Percentiles rank a stretch among this genome's conserved stretches.
Evolutionary conservation across 2,329 filamentous ascomycete genomes (phyloP).

Genomic region (Paraphaeosphaeria minitans): DNA sequence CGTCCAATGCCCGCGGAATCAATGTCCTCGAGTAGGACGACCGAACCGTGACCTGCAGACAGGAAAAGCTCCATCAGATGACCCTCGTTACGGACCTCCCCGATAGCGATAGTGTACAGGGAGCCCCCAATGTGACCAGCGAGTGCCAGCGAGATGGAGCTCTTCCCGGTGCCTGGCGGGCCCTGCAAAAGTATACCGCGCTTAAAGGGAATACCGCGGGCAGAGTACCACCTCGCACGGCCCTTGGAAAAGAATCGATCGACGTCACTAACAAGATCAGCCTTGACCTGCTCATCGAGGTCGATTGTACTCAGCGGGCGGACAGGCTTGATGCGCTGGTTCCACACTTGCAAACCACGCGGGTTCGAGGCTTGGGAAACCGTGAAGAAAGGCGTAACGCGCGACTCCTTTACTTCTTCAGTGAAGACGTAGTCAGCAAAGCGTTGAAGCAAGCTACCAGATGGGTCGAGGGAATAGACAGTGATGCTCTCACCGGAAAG

Average conservation of each 20-base stretch:
- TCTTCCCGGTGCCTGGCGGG: slow-evolving; percentile 81
- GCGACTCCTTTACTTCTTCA: neutral
- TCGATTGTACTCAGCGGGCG: slow-evolving; percentile 77
- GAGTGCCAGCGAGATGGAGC: slow-evolving; percentile 48
- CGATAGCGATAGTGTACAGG: slow-evolving; percentile 56
- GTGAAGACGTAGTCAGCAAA: neutral
- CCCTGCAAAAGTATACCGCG: slow-evolving; percentile 83
- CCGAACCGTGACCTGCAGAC: slow-evolving; percentile 49
- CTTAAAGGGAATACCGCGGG: slow-evolving; percentile 83
- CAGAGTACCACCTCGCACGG: slow-evolving; percentile 77
- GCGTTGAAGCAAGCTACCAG: neutral
- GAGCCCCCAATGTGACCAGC: slow-evolving; percentile 54
- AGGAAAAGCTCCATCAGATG: slow-evolving; percentile 58
- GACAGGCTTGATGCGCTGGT: neutral
- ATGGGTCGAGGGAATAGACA: neutral
- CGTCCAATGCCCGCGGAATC: slow-evolving; percentile 54
- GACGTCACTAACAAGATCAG: slow-evolving; percentile 70
- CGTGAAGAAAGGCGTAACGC: neutral
- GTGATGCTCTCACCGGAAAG: neutral
- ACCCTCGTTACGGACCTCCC: slow-evolving; percentile 74
- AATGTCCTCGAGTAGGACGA: slow-evolving; percentile 55
- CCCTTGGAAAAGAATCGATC: slow-evolving; percentile 77
- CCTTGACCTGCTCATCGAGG: slow-evolving; percentile 70
- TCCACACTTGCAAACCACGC: neutral
- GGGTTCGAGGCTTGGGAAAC: neutral